A percentile compares a stretch with the other conserved stretches of the same genome.
Evolutionary conservation across 768 basidiomycete species (phyloP).

Genomic region (Agrocybe pediades): DNA sequence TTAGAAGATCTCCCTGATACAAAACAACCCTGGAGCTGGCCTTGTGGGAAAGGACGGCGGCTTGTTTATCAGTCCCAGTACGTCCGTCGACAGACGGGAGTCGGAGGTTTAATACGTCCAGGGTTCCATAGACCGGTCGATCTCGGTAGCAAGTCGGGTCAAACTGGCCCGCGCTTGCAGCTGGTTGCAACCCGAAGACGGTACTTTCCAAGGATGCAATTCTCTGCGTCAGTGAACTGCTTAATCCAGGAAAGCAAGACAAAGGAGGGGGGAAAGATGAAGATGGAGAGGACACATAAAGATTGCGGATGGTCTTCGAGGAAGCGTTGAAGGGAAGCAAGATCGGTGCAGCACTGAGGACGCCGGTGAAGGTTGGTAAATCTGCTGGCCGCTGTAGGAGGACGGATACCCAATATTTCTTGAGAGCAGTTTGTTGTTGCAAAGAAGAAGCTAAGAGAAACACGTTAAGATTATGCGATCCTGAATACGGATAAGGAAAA

Average conservation of each 20-base stretch:
- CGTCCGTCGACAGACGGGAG: conserved; percentile 55
- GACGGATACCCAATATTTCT: conserved; percentile 55
- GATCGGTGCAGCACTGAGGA: conserved; percentile 47
- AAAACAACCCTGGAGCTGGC: conserved; percentile 50
- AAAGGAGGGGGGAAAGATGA: conserved; percentile 59
- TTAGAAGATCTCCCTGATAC: conserved; percentile 52
- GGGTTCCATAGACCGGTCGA: conserved; percentile 63
- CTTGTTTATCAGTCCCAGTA: conserved; percentile 47
- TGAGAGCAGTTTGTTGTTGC: conserved; percentile 49
- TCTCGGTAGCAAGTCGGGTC: conserved; percentile 52
- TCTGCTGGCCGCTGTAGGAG: conserved; percentile 46
- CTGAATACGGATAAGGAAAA: conserved; percentile 1
- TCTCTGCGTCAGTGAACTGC: conserved; percentile 35
- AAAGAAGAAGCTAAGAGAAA: conserved; percentile 51
- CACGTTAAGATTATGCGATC: conserved; percentile 2
- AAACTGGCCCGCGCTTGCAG: conserved; percentile 36
- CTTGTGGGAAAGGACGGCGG: conserved; percentile 45
- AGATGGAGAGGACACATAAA: conserved; percentile 43
- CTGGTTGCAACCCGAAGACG: conserved; percentile 50
- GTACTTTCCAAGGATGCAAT: conserved; percentile 50
- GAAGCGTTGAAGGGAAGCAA: conserved; percentile 62
- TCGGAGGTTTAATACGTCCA: conserved; percentile 58
- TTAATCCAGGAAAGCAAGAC: conserved; percentile 60
- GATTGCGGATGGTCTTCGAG: conserved; percentile 33
- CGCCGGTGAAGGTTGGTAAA: conserved; percentile 47